Conservation (phyloP, 1,284 basidiomycete genomes). For the Naganishia sp. region DNA sequence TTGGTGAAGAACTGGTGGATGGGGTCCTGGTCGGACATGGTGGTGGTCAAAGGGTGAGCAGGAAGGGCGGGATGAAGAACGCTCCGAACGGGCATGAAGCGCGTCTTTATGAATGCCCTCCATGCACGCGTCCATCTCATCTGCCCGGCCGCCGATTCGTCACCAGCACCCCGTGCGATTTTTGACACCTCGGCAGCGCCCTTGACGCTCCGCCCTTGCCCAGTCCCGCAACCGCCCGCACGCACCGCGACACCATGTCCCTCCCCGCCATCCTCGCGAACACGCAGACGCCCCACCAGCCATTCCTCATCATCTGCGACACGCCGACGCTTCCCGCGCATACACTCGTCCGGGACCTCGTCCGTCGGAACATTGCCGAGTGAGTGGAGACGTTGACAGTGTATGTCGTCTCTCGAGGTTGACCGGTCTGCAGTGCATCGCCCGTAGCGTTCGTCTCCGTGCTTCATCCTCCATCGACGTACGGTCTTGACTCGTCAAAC, state of each 20-base stretch:
- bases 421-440: neutral
- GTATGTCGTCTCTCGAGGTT: neutral
- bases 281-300: constrained; percentile 46
- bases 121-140: neutral
- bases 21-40: constrained; percentile 68
- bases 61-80: neutral
- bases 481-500: constrained; percentile 11
- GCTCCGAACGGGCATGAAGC: neutral
- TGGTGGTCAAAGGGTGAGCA: constrained; percentile 14
- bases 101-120: neutral
- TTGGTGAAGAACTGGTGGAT: constrained; percentile 74
- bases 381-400: constrained; percentile 5
- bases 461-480: constrained; percentile 22
- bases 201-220: neutral
- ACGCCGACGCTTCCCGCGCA: constrained; percentile 25
- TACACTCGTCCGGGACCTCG: constrained; percentile 25
- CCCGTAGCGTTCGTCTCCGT: constrained; percentile 12
- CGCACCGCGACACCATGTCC: neutral
- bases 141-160: constrained; percentile 16
- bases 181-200: neutral
- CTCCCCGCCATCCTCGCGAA: constrained; percentile 38
- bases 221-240: neutral
- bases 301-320: constrained; percentile 42
- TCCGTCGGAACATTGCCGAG: constrained; percentile 17
- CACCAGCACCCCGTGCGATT: neutral